Evolutionary conservation across 768 basidiomycete genomes (phyloP).

Genomic region (Mycena maculata): DNA sequence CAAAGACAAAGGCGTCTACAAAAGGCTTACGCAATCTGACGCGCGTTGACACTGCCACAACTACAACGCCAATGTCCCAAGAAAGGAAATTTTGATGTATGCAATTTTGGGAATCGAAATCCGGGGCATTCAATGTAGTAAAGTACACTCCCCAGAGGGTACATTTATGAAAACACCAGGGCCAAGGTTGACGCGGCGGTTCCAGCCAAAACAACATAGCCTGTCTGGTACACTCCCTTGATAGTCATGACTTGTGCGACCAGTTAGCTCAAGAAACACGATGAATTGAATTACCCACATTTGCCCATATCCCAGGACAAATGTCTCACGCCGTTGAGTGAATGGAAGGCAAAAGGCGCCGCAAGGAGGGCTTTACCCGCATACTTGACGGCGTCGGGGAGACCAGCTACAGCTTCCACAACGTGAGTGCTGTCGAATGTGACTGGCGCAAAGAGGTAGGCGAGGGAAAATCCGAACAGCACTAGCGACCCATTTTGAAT

Average conservation of each 20-base stretch:
- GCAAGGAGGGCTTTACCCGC: conserved; percentile 82
- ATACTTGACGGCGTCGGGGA: conserved; percentile 85
- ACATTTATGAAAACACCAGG: too few relatives aligned
- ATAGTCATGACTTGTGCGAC: conserved; percentile 72
- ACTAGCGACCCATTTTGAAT: conserved; percentile 47
- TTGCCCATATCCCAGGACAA: conserved; percentile 89
- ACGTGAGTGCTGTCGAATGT: conserved; percentile 83
- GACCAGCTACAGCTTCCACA: conserved; percentile 72
- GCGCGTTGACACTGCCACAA: too few relatives aligned
- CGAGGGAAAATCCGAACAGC: conserved; percentile 87
- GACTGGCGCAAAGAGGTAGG: conserved; percentile 84
- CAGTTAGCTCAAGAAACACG: not conserved
- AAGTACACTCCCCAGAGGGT: too few relatives aligned
- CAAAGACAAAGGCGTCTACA: too few relatives aligned
- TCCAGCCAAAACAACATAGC: conserved; percentile 85
- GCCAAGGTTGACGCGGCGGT: conserved; percentile 80
- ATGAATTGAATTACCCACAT: conserved; percentile 65
- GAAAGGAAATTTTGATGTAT: too few relatives aligned
- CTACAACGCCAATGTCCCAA: too few relatives aligned
- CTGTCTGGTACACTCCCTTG: conserved; percentile 83
- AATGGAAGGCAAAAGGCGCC: conserved; percentile 90
- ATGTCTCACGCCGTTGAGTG: conserved; percentile 90
- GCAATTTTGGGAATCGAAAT: too few relatives aligned
- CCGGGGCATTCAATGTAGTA: too few relatives aligned
- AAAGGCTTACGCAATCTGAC: too few relatives aligned